Conservation (phyloP, 768 basidiomycete genomes). For the Suillus decipiens region DNA sequence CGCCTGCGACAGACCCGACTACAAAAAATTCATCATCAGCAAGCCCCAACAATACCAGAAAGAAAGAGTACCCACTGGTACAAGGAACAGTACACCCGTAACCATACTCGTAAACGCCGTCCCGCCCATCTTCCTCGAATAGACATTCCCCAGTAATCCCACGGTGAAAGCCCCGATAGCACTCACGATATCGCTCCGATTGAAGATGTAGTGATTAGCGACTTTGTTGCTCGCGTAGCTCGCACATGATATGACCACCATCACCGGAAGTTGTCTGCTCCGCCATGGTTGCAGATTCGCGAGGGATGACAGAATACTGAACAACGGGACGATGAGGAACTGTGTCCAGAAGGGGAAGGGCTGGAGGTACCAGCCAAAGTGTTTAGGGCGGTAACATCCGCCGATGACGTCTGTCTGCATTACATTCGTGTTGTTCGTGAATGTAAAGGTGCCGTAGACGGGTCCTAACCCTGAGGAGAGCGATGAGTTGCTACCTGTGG, state of each 20-base stretch:
- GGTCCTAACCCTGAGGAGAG: constrained; percentile 27
- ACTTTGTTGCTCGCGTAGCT: constrained; percentile 80
- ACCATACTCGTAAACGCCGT: constrained; percentile 93
- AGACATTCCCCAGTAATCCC: constrained; percentile 76
- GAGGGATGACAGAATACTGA: constrained; percentile 71
- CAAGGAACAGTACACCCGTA: constrained; percentile 83
- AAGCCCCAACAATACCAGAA: constrained; percentile 5
- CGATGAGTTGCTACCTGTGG: constrained; percentile 38
- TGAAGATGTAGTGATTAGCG: constrained; percentile 84
- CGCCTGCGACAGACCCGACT: constrained; percentile 86
- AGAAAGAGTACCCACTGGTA: constrained; percentile 60
- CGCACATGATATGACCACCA: constrained; percentile 83
- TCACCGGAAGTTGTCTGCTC: constrained; percentile 72
- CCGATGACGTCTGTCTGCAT: constrained; percentile 49
- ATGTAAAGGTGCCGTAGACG: constrained; percentile 64
- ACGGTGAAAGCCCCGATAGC: constrained; percentile 85
- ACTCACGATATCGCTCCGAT: constrained; percentile 81
- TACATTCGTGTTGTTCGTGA: constrained; percentile 53
- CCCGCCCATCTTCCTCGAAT: constrained; percentile 80
- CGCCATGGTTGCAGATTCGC: constrained; percentile 77
- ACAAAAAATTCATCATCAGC: constrained; percentile 11
- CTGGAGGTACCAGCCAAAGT: constrained; percentile 77
- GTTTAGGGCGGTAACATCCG: constrained; percentile 71
- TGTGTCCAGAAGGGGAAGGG: constrained; percentile 79
- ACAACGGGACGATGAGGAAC: constrained; percentile 74